These are phyloP conservation scores for Leishmania mexicana DNA, from an alignment of 208 protist genomes.

Conservation along the genomic window DNA sequence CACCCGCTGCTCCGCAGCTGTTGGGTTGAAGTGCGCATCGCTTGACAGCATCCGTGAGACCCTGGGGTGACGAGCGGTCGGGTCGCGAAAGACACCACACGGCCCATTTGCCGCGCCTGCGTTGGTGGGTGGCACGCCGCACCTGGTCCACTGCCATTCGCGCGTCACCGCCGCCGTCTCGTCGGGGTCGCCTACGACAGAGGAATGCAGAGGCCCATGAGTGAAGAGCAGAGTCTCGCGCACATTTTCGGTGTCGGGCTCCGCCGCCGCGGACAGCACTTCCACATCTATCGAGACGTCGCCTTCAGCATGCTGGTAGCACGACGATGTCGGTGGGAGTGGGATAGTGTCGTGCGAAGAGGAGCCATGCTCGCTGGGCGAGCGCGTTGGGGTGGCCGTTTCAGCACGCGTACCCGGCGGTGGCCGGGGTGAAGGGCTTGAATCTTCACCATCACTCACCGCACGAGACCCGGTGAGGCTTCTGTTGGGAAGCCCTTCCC, in stretches of 20 bases:
- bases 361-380: neutral
- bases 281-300: slow-evolving; percentile 4
- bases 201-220: neutral
- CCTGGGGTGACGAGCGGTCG: neutral
- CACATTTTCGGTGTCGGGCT: neutral
- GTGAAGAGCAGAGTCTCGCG: neutral
- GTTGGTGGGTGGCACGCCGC: too few relatives aligned
- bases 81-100: slow-evolving; percentile 9
- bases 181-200: neutral
- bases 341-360: neutral
- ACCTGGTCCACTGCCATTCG: neutral
- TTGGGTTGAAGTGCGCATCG: too few relatives aligned
- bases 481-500: neutral
- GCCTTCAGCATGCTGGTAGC: neutral
- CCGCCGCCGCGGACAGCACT: neutral
- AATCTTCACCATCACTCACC: neutral
- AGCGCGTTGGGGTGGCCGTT: slow-evolving; percentile 18
- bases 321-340: neutral
- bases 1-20: neutral
- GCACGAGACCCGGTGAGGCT: neutral
- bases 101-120: neutral
- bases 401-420: slow-evolving; percentile 14
- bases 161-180: neutral
- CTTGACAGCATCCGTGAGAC: neutral
- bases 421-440: slow-evolving; percentile 24